Evolutionary conservation across 441 rosid genomes (phyloP), one percentile per base, ranked within the genome.

Genomic region (Cnidoscolus chayamansa): DNA sequence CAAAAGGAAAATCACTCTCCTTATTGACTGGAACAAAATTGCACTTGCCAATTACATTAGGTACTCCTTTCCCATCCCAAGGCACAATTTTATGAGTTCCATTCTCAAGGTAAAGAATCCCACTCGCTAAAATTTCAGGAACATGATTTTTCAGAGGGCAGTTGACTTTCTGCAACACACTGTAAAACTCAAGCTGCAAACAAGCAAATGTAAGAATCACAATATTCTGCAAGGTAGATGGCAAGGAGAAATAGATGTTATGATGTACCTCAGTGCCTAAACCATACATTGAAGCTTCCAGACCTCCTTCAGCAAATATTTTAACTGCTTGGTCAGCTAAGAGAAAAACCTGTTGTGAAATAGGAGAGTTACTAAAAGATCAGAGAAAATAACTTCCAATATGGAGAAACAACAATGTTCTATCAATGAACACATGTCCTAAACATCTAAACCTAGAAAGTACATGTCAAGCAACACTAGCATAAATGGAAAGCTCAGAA

Each of bases 51-150:
- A 92, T 80, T 55, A 88, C 85, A 70, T 79, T 82, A 74, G 97
- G 98, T 71, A 91, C 84, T 75, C 79, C 90, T 86, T 83, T 91
- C 31, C 99, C 99, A 85, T 90, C 90, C 99, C 99, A 95, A 60
- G 91, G 86, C 72, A 79, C 83, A 75, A 88, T 85, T 71, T 77
- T 85, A 74, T 70, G 81, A 43, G 90, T 84, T 77, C 91, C 96
- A 72, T 86, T 84, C 67, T 92, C 92, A 25, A 88, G 73, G 78
- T 83, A 85, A 71, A 95, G 84, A 70, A 92, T 85, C 64, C 99
- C 99, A 43, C 92, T 92, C 11, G 90, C 91, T 81, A 91, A 61
- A 83, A 89, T 84, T 65, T 91, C 89, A 82, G 99, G 99, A 74
- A 91, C 82, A 77, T 85, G 81, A 51, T 61, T 79, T 79, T 85